A percentile compares a stretch with the other conserved stretches of the same genome.
Evolutionary conservation across 116 monocot species (phyloP).

Genomic region (Dioscorea cayenensis): DNA sequence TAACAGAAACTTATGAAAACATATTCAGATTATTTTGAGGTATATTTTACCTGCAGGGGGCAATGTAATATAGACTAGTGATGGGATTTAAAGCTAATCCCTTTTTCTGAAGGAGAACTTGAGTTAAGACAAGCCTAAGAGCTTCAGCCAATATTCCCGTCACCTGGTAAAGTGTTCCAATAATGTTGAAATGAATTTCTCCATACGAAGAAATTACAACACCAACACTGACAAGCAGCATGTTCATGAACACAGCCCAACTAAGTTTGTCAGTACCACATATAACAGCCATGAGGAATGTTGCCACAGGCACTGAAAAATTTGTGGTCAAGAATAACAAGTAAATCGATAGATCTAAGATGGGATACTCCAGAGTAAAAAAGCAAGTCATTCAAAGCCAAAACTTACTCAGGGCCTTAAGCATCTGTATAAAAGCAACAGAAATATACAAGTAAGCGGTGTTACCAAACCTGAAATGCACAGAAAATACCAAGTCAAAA

Average conservation of each 20-base stretch:
- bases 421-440: slow-evolving; percentile 98
- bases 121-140: slow-evolving; percentile 92
- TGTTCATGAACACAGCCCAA: slow-evolving; percentile 80
- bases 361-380: background rate
- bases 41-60: slow-evolving; percentile 80
- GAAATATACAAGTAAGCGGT: slow-evolving; percentile 92
- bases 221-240: slow-evolving; percentile 93
- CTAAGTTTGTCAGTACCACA: slow-evolving; percentile 90
- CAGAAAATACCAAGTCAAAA: background rate
- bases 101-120: slow-evolving; percentile 94
- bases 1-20: too few relatives aligned
- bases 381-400: background rate
- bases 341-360: background rate
- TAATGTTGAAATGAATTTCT: slow-evolving; percentile 87
- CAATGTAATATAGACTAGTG: slow-evolving; percentile 95
- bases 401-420: slow-evolving; percentile 91
- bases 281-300: slow-evolving; percentile 86
- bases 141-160: slow-evolving; percentile 96
- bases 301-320: slow-evolving; percentile 94
- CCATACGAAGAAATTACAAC: slow-evolving; percentile 94
- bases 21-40: background rate
- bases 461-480: slow-evolving; percentile 86
- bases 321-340: background rate
- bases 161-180: slow-evolving; percentile 92
- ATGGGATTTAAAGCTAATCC: slow-evolving; percentile 90